Evolutionary conservation across 1,139 yeast species (phyloP), one percentile per base, ranked within the genome.

Genomic region (Suhomyces guaymorum): DNA sequence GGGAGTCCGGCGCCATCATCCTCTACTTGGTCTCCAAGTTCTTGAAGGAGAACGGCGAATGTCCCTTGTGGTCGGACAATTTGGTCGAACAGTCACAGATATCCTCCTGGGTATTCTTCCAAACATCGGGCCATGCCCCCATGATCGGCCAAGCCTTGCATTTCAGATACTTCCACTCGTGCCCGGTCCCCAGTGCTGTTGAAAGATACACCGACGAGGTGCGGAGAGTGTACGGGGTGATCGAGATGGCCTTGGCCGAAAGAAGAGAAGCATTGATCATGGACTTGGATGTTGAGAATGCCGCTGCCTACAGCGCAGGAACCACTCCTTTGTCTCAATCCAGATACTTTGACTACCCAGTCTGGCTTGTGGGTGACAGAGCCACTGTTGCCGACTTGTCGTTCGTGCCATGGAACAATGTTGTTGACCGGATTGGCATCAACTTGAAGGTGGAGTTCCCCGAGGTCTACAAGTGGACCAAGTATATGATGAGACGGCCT

Each of bases 91-190:
- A 89, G 63, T 75, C 89, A n/a, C 90, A 82, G 54, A 87, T 90
- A 41, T 75, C 80, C 41, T 80, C 90, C 13, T 90, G 97, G 97
- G 71, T 90, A 30, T 90, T 88, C 56, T 89, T 89, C 70, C 97
- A 90, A 63, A 88, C 97, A 3, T 83, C 95, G 10, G 97, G 97
- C 10, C 97, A 89, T 57, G 96, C 97, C 1, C 97, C 97, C 17
- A 90, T 90, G 96, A 87, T 90, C 52, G 97, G 97, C 15, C 97
- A 90, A 59, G 97, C 97, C 3, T 73, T 89, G 50, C 97, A 90
- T 68, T 90, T 90, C 67, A 73, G 92, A 51, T 87, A 86, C 59
- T 89, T 89, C 71, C 97, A 90, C 60, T 76, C 92, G 6, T 84
- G 85, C 41, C 84, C 83, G 40, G 88, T 90, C 3, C 88, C 92